phyloP scores from a whole-genome alignment of 2,329 filamentous ascomycete species.

The Myriosclerotinia duriaeana region DNA sequence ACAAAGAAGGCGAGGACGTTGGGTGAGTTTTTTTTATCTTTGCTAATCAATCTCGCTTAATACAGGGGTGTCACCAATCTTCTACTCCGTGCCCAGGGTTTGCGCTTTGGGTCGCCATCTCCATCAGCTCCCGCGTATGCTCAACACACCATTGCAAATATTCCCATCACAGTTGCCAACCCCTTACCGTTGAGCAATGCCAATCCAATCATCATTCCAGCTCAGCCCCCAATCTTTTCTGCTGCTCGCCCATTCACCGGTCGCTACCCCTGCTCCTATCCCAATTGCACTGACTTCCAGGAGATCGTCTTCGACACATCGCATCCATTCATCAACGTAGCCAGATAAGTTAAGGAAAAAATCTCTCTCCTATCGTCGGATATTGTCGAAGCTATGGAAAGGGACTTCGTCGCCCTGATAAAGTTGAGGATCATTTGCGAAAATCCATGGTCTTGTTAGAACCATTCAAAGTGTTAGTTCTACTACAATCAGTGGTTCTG shows the following conservation, averaged over 20 bases:
- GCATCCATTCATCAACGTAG: neutral
- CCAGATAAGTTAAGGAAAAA: neutral
- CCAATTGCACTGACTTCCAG: neutral
- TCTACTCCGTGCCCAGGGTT: neutral
- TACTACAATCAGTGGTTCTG: neutral
- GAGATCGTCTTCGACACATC: constrained; percentile 5
- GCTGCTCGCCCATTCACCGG: neutral
- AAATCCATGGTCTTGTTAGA: constrained; percentile 5
- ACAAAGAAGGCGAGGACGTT: neutral
- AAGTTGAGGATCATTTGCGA: constrained; percentile 10
- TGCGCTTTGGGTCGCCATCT: neutral
- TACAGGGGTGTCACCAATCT: neutral
- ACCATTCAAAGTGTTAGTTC: neutral
- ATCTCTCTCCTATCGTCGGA: constrained; percentile 3
- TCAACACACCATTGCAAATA: neutral
- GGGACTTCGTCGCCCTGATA: constrained; percentile 9
- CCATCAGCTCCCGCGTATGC: neutral
- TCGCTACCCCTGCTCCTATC: constrained; percentile 3
- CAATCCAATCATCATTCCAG: neutral
- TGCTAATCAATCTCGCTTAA: neutral
- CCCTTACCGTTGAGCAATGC: neutral
- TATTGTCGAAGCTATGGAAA: constrained; percentile 11
- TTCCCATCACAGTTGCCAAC: neutral
- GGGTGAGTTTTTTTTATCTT: constrained; percentile 1
- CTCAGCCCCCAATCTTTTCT: neutral